Evolutionary conservation across 768 basidiomycete genomes (phyloP).

Genomic region (Mycena latifolia): DNA sequence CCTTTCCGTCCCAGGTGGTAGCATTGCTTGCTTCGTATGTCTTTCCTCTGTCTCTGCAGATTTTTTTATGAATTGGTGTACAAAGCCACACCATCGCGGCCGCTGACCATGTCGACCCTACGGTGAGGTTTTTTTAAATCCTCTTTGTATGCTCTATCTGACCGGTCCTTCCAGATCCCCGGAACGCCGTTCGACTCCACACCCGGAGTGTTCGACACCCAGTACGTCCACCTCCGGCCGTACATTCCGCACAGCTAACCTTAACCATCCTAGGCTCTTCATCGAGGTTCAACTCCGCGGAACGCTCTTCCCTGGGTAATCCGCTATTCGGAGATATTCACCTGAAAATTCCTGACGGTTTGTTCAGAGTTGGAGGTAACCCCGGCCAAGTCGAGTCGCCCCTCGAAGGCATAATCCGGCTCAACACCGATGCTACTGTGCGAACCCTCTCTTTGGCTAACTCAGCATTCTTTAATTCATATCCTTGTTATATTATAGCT

Average conservation of each 20-base stretch:
- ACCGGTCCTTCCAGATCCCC: constrained; percentile 21
- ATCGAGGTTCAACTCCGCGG: constrained; percentile 49
- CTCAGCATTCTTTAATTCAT: neutral
- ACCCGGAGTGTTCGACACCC: constrained; percentile 56
- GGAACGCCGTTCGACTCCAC: constrained; percentile 61
- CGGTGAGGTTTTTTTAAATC: constrained; percentile 6
- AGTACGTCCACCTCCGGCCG: constrained; percentile 33
- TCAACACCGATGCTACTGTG: constrained; percentile 35
- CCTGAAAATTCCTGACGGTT: constrained; percentile 12
- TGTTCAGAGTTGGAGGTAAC: constrained; percentile 37
- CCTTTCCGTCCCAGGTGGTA: constrained; percentile 7
- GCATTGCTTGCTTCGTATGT: constrained; percentile 49
- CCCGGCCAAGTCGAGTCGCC: constrained; percentile 37
- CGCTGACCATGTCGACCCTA: constrained; percentile 48
- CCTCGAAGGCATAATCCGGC: constrained; percentile 36
- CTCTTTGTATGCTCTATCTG: neutral
- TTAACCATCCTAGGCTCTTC: constrained; percentile 33
- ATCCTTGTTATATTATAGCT: constrained; percentile 17
- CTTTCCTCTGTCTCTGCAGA: neutral
- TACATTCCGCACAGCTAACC: neutral
- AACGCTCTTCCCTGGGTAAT: constrained; percentile 41
- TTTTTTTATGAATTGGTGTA: neutral
- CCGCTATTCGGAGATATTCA: neutral
- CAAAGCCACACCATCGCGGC: constrained; percentile 43
- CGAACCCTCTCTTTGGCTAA: neutral